Conservation (phyloP, 495 filamentous ascomycete species). For the Annulohypoxylon moriforme region DNA sequence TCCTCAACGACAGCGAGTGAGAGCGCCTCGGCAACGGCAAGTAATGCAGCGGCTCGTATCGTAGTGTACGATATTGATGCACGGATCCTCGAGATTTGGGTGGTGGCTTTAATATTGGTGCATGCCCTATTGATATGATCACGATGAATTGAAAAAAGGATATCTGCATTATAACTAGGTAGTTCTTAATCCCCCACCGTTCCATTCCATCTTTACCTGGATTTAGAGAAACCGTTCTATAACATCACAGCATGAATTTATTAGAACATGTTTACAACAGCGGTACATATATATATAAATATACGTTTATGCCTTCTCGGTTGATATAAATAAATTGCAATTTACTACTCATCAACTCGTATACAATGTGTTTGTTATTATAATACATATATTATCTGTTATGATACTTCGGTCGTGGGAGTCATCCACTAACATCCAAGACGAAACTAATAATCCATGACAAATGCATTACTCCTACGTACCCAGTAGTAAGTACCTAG, state of each 20-base stretch:
- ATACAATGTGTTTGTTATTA: too few species aligned
- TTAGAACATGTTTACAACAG: not conserved
- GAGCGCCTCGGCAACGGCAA: slow-evolving; percentile 16
- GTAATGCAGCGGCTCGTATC: slow-evolving; percentile 20
- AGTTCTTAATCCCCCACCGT: too few species aligned
- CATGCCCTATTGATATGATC: slow-evolving; percentile 11
- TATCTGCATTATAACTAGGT: too few species aligned
- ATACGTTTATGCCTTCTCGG: not conserved
- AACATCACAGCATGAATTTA: too few species aligned
- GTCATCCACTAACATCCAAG: too few species aligned
- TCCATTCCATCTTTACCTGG: too few species aligned
- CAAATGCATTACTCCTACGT: not conserved
- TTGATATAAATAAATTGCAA: too few species aligned
- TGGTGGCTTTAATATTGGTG: not conserved
- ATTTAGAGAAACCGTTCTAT: too few species aligned
- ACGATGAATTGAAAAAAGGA: not conserved
- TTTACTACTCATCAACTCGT: too few species aligned
- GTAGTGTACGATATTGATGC: not conserved
- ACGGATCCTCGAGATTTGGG: slow-evolving; percentile 25
- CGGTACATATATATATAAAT: too few species aligned
- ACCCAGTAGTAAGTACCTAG: not conserved
- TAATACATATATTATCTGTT: too few species aligned
- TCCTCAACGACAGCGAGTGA: slow-evolving; percentile 47
- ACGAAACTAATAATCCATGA: not conserved
- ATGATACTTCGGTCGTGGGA: not conserved